phyloP scores from a whole-genome alignment of 2,329 filamentous ascomycete genomes.

The Penicillium sp. region DNA sequence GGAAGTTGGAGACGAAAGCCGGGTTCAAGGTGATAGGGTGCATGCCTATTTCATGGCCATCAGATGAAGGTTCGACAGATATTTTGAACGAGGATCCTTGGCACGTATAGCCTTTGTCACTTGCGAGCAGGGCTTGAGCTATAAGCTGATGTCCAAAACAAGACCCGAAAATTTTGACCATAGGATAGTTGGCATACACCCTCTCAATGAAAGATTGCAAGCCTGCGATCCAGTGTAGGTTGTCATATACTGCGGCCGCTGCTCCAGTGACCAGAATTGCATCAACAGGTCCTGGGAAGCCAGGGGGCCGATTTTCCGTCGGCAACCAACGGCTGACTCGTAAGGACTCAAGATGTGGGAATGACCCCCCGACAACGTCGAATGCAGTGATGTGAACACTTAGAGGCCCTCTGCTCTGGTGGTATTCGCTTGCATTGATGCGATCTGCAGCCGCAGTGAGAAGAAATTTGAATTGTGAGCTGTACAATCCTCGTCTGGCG shows the following conservation, averaged over 20 bases:
- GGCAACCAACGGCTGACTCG: conserved; percentile 5
- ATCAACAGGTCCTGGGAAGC: conserved; percentile 14
- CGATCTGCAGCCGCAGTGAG: conserved; percentile 23
- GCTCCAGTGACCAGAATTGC: conserved; percentile 22
- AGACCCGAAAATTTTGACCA: conserved; percentile 21
- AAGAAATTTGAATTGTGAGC: conserved; percentile 25
- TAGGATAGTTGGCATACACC: conserved; percentile 16
- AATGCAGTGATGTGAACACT: conserved; percentile 23
- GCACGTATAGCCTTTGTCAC: conserved; percentile 2
- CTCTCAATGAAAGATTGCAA: conserved; percentile 15
- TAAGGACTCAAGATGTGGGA: conserved; percentile 18
- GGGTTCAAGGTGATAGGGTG: conserved; percentile 14
- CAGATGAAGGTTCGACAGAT: conserved; percentile 16
- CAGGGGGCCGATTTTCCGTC: background rate
- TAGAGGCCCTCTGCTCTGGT: background rate
- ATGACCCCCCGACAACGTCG: conserved; percentile 21
- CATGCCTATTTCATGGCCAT: conserved; percentile 24
- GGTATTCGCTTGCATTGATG: conserved; percentile 9
- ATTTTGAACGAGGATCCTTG: background rate
- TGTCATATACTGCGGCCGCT: conserved; percentile 15
- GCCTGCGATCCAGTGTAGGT: conserved; percentile 15
- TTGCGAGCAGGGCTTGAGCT: conserved; percentile 16
- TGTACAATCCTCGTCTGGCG: conserved; percentile 24
- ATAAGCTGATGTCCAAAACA: conserved; percentile 26
- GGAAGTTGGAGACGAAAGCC: conserved; percentile 7